Base-by-base conservation (phyloP, 768 basidiomycete genomes). In the Trametes villosa region DNA sequence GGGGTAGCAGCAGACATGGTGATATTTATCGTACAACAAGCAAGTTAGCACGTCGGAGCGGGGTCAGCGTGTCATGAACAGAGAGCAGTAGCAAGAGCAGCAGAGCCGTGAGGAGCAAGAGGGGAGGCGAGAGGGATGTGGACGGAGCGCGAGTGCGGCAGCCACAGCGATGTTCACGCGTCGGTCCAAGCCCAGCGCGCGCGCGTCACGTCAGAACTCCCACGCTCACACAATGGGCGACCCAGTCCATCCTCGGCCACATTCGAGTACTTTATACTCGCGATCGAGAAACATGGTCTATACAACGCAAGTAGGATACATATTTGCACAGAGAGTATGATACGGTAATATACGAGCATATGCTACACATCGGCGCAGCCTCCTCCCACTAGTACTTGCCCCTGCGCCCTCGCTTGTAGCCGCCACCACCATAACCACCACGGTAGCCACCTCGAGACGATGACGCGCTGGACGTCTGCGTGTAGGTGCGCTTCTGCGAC, bases 1-100 rank as follows among this genome's bases (percentile, higher is more conserved):
- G 85, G 83, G 18, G 81, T 83, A 53, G 77, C 74, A 20, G 73
- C 78, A 54, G 81, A 82, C 81, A 83, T 83, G 42, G n/a, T 24
- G n/a, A n/a, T n/a, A 15, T 22, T 29, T 44, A 55, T 63, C 22
- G 29, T 59, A 59, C 62, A 57, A 62, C 38, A 62, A 36, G 40
- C 41, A 36, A 18, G 26, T 52, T 20, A 38, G 55, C 36, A 22
- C 26, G 33, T 15, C 26, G 7, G 30, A 9, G 29, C 2, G 15
- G 9, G 15, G 22, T 46, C 49, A 57, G 51, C 20, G 31, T 41
- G 34, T 40, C 45, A 48, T 53, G 6, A 17, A 33, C 27, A 47
- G 34, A 57, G 22, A 9, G 45, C 61, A 34, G 30, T 13, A 49
- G 18, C 45, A 15, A 31, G 30, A 40, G 50, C 24, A 55, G 22